Evolutionary conservation across 805 yeast species (phyloP).

Genomic region (Maudiozyma bulderi): DNA sequence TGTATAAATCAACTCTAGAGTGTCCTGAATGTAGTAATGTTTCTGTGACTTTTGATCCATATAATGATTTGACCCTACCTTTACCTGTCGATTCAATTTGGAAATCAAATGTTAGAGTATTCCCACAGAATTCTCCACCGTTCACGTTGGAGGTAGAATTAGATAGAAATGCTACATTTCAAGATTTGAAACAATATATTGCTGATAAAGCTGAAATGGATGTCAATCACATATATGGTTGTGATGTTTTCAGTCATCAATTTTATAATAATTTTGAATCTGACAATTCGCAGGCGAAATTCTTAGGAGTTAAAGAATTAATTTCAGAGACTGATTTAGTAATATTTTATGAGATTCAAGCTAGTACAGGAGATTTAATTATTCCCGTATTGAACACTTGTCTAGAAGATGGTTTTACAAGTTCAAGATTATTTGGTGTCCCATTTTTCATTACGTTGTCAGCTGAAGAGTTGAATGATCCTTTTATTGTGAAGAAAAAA

Average conservation of each 20-base stretch:
- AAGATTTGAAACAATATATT: slow-evolving; percentile 53
- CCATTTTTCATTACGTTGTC: slow-evolving; percentile 64
- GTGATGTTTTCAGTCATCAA: slow-evolving; percentile 57
- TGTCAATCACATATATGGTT: slow-evolving; percentile 36
- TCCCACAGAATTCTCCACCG: slow-evolving; percentile 48
- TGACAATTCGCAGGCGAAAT: slow-evolving; percentile 40
- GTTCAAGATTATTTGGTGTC: slow-evolving; percentile 51
- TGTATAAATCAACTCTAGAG: slow-evolving; percentile 79
- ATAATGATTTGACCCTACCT: slow-evolving; percentile 81
- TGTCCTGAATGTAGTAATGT: slow-evolving; percentile 79
- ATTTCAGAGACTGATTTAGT: slow-evolving; percentile 55
- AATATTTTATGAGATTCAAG: slow-evolving; percentile 49
- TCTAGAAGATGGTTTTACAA: slow-evolving; percentile 31
- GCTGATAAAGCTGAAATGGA: slow-evolving; percentile 35
- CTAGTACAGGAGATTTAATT: slow-evolving; percentile 37
- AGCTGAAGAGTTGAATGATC: slow-evolving; percentile 44
- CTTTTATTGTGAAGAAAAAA: slow-evolving; percentile 48
- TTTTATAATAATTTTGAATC: slow-evolving; percentile 64
- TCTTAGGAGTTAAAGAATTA: slow-evolving; percentile 57
- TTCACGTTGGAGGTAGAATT: slow-evolving; percentile 61
- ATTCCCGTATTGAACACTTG: slow-evolving; percentile 51
- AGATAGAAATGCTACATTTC: slow-evolving; percentile 51
- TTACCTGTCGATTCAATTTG: slow-evolving; percentile 70
- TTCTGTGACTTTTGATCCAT: slow-evolving; percentile 89
- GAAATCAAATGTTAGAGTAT: slow-evolving; percentile 52